Evolutionary conservation across 2,329 filamentous ascomycete species (phyloP).

Genomic region (Xylaria sp.): DNA sequence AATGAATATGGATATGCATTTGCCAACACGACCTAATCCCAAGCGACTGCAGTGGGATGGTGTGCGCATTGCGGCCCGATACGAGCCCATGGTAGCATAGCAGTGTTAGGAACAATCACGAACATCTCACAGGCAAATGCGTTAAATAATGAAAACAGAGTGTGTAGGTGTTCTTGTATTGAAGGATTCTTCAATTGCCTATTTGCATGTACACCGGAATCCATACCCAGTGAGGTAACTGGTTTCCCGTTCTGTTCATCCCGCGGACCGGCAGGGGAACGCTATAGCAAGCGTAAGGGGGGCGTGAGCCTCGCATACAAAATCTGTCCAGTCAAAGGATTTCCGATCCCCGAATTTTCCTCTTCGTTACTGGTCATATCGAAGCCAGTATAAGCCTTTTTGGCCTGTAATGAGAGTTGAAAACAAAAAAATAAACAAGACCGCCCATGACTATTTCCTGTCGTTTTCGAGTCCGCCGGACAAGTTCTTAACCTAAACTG

Average conservation of each 20-base stretch:
- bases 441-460: slow-evolving; percentile 24
- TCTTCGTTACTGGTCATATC: slow-evolving; percentile 12
- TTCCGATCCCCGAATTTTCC: slow-evolving; percentile 23
- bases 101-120: neutral
- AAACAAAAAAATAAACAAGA: slow-evolving; percentile 22
- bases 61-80: slow-evolving; percentile 1
- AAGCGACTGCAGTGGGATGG: neutral
- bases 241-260: slow-evolving; percentile 20
- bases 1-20: neutral
- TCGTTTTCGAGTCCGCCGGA: slow-evolving; percentile 8
- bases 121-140: neutral
- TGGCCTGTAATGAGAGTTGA: neutral
- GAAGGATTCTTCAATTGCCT: slow-evolving; percentile 28
- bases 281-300: slow-evolving; percentile 25
- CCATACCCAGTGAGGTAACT: slow-evolving; percentile 24
- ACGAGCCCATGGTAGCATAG: neutral
- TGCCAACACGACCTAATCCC: neutral
- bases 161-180: slow-evolving; percentile 6
- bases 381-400: slow-evolving; percentile 23
- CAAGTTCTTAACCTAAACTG: slow-evolving; percentile 15
- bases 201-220: slow-evolving; percentile 33
- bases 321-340: slow-evolving; percentile 30
- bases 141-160: neutral
- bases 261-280: slow-evolving; percentile 10
- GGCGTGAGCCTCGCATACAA: slow-evolving; percentile 38